These are phyloP conservation scores for Seiridium cupressi DNA, from an alignment of 2,329 filamentous ascomycete genomes.

Conservation along the genomic window DNA sequence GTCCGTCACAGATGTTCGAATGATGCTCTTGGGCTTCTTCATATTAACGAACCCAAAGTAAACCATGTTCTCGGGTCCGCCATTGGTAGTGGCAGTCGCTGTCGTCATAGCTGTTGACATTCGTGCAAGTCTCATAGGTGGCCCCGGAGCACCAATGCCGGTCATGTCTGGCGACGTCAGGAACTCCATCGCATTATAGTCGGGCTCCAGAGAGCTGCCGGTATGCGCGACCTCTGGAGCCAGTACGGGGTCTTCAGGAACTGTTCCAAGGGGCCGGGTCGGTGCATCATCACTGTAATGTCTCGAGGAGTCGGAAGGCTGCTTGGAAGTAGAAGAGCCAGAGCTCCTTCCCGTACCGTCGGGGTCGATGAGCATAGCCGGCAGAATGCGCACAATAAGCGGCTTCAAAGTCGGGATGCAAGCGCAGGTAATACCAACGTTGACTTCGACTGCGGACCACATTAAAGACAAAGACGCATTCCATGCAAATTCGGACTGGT, in stretches of 20 bases:
- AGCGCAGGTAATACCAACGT: constrained; percentile 84
- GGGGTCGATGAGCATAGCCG: constrained; percentile 53
- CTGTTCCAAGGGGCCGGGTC: constrained; percentile 3
- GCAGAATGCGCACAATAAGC: constrained; percentile 66
- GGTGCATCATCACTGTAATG: constrained; percentile 21
- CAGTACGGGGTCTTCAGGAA: constrained; percentile 9
- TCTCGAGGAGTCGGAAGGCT: constrained; percentile 17
- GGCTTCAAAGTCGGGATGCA: constrained; percentile 93
- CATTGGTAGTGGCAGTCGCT: constrained; percentile 32
- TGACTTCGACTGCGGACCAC: constrained; percentile 93
- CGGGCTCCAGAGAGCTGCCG: constrained; percentile 20
- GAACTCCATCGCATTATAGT: constrained; percentile 42
- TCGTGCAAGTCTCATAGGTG: constrained; percentile 16
- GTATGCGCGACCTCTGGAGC: constrained; percentile 13
- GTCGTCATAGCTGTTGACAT: constrained; percentile 29
- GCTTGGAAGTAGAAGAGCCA: constrained; percentile 23
- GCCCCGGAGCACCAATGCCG: constrained; percentile 6
- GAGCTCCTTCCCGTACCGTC: constrained; percentile 37
- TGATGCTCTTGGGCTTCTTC: constrained; percentile 66
- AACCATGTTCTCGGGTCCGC: constrained; percentile 41
- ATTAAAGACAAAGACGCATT: constrained; percentile 83
- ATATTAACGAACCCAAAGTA: constrained; percentile 81
- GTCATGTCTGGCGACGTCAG: constrained; percentile 40
- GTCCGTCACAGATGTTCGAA: constrained; percentile 60
- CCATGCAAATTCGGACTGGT: constrained; percentile 58